Evolutionary conservation across 2,329 filamentous ascomycete genomes (phyloP).

Genomic region (Calycina marina): DNA sequence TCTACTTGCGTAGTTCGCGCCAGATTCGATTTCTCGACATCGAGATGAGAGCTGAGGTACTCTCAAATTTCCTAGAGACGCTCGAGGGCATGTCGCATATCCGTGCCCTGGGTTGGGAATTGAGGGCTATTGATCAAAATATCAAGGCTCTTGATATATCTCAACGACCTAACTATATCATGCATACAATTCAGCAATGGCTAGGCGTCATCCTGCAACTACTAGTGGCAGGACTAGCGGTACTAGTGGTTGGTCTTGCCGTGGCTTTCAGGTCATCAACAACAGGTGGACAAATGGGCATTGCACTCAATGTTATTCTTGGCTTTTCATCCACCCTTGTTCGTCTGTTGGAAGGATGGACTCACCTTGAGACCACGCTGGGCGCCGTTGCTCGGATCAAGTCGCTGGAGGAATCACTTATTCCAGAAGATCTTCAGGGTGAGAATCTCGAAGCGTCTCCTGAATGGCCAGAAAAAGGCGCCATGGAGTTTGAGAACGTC

Average conservation of each 20-base stretch:
- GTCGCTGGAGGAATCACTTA: conserved; percentile 31
- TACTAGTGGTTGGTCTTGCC: background rate
- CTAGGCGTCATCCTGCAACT: background rate
- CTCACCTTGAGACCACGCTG: conserved; percentile 40
- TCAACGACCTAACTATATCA: background rate
- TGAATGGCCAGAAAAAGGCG: conserved; percentile 22
- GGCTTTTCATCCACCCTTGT: conserved; percentile 22
- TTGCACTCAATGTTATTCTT: conserved; percentile 29
- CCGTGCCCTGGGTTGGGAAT: conserved; percentile 29
- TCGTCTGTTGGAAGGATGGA: conserved; percentile 34
- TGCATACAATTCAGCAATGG: conserved; percentile 1
- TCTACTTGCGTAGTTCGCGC: conserved; percentile 31
- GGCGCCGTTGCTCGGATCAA: conserved; percentile 41
- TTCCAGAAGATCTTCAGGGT: conserved; percentile 21
- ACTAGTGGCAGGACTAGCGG: conserved; percentile 1
- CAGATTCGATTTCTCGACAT: conserved; percentile 32
- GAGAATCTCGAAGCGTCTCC: conserved; percentile 4
- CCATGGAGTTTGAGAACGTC: conserved; percentile 21
- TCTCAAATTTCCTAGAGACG: conserved; percentile 30
- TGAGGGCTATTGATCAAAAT: conserved; percentile 22
- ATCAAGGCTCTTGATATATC: conserved; percentile 26
- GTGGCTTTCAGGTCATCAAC: background rate
- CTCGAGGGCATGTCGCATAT: conserved; percentile 25
- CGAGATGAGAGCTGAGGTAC: conserved; percentile 28
- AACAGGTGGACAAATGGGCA: conserved; percentile 3